Conservation (phyloP, 140 eudicot species). For the Oenanthe javanica region DNA sequence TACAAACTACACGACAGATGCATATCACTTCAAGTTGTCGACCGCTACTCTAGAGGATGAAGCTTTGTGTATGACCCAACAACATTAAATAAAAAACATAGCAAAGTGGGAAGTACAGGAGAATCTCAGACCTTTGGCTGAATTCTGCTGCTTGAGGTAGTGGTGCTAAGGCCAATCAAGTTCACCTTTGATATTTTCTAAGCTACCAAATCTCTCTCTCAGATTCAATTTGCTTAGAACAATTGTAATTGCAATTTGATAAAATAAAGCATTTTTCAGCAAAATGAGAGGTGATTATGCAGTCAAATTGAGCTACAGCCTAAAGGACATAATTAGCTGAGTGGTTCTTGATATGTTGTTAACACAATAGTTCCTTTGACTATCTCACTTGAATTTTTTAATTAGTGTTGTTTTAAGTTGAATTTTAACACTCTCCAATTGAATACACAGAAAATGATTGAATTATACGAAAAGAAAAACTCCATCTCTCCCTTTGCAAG, state of each 20-base stretch:
- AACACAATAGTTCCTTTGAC: neutral
- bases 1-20: slow-evolving; percentile 36
- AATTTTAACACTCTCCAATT: neutral
- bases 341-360: neutral
- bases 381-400: slow-evolving; percentile 4
- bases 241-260: slow-evolving; percentile 11
- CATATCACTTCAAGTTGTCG: slow-evolving; percentile 42
- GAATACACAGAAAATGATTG: neutral
- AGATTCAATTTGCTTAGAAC: slow-evolving; percentile 16
- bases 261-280: slow-evolving; percentile 31
- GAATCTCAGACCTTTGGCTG: slow-evolving; percentile 37
- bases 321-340: slow-evolving; percentile 5
- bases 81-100: slow-evolving; percentile 34
- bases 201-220: slow-evolving; percentile 17
- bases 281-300: slow-evolving; percentile 35
- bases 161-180: slow-evolving; percentile 38
- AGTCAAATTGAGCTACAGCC: slow-evolving; percentile 21
- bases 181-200: slow-evolving; percentile 29
- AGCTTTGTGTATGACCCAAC: slow-evolving; percentile 35
- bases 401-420: neutral
- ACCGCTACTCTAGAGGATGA: slow-evolving; percentile 31
- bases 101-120: slow-evolving; percentile 59
- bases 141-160: slow-evolving; percentile 20
- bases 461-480: neutral
- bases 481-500: neutral